Evolutionary conservation across 352 stramenopile genomes (phyloP), one percentile per base, ranked within the genome.

Genomic region (Peronospora destructor): DNA sequence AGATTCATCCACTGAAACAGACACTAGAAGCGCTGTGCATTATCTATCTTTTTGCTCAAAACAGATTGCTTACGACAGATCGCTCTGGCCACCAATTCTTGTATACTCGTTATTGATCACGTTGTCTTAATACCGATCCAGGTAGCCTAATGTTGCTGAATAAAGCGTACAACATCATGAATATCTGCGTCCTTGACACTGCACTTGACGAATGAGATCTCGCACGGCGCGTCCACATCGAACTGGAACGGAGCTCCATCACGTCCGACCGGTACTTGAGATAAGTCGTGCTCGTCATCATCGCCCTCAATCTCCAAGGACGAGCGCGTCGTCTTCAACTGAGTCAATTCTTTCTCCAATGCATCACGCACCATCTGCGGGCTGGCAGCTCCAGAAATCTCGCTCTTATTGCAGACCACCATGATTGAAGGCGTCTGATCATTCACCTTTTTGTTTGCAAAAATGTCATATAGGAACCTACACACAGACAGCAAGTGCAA

Each of bases 321-420:
- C 57, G 79, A 88, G 56, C 83, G 83, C 23, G 83, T 94, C 37
- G 66, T 85, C 70, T 94, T 94, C 29, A 94, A 67, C 49, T 93
- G 74, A 28, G 77, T 90, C 40, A 93, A 56, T 46, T 93, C 83
- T 49, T 88, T 84, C 59, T 93, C 77, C 9, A 93, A 64, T 25
- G 72, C 67, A 13, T 75, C 66, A 36, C 76, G 66, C 35, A 92
- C 64, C 2, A 57, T 56, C 48, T 83, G 54, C 5, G 76, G 56
- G 21, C 53, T 85, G 30, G 69, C 66, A 12, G 74, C 70, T 6
- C 64, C 59, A 1, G 55, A 4, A 8, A 64, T 53, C 21, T 94
- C 84, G 53, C 67, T 85, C 72, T 94, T 94, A 66, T 89, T 94
- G 68, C 81, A 92, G 42, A 68, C 73, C 34, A 94, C 71, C 47